Percentiles rank a stretch among this genome's conserved stretches.
These are phyloP conservation scores for Phytophthora gonapodyides DNA, from an alignment of 352 stramenopile species.

Conservation along the genomic window DNA sequence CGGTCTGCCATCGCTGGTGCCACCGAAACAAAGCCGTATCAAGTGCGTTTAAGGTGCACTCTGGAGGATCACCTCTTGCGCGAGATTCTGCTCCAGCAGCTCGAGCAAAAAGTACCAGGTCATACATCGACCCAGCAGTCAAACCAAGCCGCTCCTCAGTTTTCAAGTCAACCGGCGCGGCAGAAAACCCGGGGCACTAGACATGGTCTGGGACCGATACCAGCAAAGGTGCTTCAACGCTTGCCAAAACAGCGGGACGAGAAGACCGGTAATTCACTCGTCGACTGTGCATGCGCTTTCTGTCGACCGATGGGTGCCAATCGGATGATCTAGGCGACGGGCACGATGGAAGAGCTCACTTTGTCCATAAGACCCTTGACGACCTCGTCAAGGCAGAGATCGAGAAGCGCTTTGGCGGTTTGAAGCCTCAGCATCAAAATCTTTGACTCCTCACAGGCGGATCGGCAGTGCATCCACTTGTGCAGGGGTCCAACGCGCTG, in stretches of 20 bases:
- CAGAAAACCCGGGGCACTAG: no score
- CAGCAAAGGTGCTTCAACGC: neutral
- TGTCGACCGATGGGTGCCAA: neutral
- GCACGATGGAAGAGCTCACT: constrained; percentile 5
- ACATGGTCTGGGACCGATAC: neutral
- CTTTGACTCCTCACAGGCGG: no score
- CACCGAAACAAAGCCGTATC: neutral
- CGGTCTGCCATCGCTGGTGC: neutral
- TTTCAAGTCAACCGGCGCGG: no score
- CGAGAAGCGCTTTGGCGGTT: neutral
- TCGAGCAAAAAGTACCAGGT: neutral
- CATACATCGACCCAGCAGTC: no score
- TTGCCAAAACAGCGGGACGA: neutral
- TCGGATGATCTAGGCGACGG: neutral
- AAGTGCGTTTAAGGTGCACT: neutral
- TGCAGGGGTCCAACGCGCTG: no score
- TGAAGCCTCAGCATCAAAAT: constrained; percentile 1
- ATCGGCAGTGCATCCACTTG: no score
- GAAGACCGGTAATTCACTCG: neutral
- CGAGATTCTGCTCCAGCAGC: neutral
- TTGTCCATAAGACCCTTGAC: neutral
- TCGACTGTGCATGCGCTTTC: constrained; percentile 1
- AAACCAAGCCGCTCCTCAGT: no score
- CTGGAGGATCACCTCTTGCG: neutral
- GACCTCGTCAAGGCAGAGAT: constrained; percentile 3